Percentiles rank a stretch among this genome's conserved stretches.
Conservation (phyloP, 1,284 basidiomycete species). For the Trametes pubescens region DNA sequence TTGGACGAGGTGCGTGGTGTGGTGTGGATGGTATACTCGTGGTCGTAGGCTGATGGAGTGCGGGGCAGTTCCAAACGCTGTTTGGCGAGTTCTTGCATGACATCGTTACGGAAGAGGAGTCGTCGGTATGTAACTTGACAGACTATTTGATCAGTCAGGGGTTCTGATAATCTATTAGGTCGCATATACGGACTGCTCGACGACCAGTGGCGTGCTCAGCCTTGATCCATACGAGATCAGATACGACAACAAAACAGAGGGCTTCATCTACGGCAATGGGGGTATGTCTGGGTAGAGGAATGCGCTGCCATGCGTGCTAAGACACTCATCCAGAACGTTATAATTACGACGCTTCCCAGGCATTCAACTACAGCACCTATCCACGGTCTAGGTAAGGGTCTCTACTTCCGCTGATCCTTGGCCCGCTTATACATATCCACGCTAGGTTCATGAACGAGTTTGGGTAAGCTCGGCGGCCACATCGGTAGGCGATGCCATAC, state of each 20-base stretch:
- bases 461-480: constrained; percentile 46
- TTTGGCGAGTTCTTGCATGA: constrained; percentile 64
- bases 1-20: constrained; percentile 53
- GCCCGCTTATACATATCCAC: background rate
- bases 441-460: constrained; percentile 68
- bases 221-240: constrained; percentile 64
- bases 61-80: constrained; percentile 54
- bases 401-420: background rate
- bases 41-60: background rate
- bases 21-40: background rate
- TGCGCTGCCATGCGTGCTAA: background rate
- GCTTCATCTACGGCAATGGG: constrained; percentile 65
- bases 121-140: constrained; percentile 48
- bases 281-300: constrained; percentile 43
- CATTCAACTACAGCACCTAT: constrained; percentile 65
- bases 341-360: constrained; percentile 62
- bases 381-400: constrained; percentile 54
- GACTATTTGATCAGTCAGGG: background rate
- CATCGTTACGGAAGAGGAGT: constrained; percentile 54
- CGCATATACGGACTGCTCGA: constrained; percentile 70
- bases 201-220: constrained; percentile 63
- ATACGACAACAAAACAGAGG: constrained; percentile 57
- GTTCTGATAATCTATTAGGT: constrained; percentile 47
- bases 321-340: constrained; percentile 50
- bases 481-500: too few relatives aligned